Base-by-base conservation (phyloP, 2,329 filamentous ascomycete species). In the Dactylellina cionopaga region DNA sequence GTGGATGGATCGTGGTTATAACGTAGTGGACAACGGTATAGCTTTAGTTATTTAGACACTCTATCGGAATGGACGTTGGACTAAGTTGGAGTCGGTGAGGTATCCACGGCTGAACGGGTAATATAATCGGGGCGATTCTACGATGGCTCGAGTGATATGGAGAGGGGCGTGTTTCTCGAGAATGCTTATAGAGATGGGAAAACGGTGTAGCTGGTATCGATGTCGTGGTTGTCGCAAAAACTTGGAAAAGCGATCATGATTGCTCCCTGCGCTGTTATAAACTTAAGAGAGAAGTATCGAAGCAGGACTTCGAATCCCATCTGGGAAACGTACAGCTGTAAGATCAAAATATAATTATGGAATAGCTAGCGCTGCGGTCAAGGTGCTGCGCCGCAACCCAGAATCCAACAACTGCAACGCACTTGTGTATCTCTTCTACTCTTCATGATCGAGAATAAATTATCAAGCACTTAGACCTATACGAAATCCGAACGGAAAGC, bases 361-460 rank as follows among this genome's bases (percentile, higher is more conserved):
- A 25, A 37, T 58, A 49, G n/a, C n/a, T n/a, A n/a, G 51, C 35
- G 62, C 54, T 49, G 47, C 25, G 46, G 19, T 24, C 7, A 43
- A 29, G 27, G 27, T 15, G 41, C 49, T 46, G 39, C 39, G 47
- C 65, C 39, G 56, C 49, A 31, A 37, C 39, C 22, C 39, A 63
- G 62, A 70, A 63, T 70, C 33, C 65, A 70, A 70, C 65, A 70
- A 19, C 15, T 3, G 27, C 65, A 70, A 70, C 65, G 24, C 65
- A 70, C 27, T 27, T 11, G 7, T 15, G 3, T 22, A 19, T 19
- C 11, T 19, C 17, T 19, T 29, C 44, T n/a, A n/a, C n/a, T n/a
- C n/a, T n/a, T n/a, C n/a, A n/a, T n/a, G n/a, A n/a, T n/a, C n/a
- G n/a, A n/a, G n/a, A n/a, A n/a, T n/a, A n/a, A n/a, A n/a, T n/a